Base-by-base conservation (phyloP, 768 basidiomycete species). In the Calocybe cyanea region DNA sequence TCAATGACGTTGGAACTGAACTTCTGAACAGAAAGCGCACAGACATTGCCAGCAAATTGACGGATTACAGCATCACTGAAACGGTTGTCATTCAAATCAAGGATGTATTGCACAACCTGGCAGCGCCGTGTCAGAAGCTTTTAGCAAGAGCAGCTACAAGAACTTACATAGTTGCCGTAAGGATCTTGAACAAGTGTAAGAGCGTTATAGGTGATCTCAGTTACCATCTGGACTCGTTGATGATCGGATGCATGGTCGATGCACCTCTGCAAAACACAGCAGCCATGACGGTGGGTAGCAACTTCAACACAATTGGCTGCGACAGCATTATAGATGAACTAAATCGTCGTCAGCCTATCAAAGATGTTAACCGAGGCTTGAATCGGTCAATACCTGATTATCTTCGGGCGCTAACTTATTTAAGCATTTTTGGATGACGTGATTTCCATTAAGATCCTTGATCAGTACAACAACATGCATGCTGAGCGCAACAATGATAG, bases 321-420 rank as follows among this genome's bases (percentile, higher is more conserved):
- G 28, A 99, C 95, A 46, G 96, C 95, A 58, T 98, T 98, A 70
- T 98, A 99, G 59, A 99, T 99, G 71, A 98, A 98, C 87, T 93
- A 41, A 4, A 13, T 34, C 37, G 43, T 35, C 11, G 48, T 42
- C n/a, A 46, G 21, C 33, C 8, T 18, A 18, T 18, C 2, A 4
- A 14, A 35, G 20, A 18, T 8, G 19, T 9, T 44, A 23, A 24
- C 18, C 30, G 32, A 14, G 20, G 21, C 24, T 7, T 1, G 11
- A 11, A 15, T 28, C 25, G 25, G 5, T 39, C 51, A 58, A 14
- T 64, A 86, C 92, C 78, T 98, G 95, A 66, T 99, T 99, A 68
- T 99, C 96, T 62, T 99, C 96, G 1, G 96, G 92, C 36, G 90
- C 89, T 54, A 99, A 76, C 69, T 95, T 93, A 76, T 99, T 99